A percentile compares a stretch with the other conserved stretches of the same genome.
These are phyloP conservation scores for Pelargonium citronellum DNA, from an alignment of 441 rosid species.

Conservation along the genomic window DNA sequence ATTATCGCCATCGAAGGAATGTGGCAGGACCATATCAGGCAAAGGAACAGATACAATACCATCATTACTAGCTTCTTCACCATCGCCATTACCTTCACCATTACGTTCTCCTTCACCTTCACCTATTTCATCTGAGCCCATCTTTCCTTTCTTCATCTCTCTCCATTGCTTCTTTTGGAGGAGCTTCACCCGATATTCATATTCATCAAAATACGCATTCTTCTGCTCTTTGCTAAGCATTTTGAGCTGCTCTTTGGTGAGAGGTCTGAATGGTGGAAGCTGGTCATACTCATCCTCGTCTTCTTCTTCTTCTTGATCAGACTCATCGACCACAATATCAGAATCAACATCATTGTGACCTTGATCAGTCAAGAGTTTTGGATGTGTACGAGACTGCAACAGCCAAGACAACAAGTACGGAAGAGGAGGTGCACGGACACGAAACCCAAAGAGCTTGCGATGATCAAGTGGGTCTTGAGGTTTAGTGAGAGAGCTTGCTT, in stretches of 20 bases:
- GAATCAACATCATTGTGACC: slow-evolving; percentile 75
- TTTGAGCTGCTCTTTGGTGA: slow-evolving; percentile 53
- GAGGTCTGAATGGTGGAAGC: slow-evolving; percentile 92
- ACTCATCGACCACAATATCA: slow-evolving; percentile 71
- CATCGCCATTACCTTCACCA: slow-evolving; percentile 52
- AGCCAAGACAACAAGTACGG: slow-evolving; percentile 82
- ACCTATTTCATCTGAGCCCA: slow-evolving; percentile 38
- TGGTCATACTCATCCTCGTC: slow-evolving; percentile 86
- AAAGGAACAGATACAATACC: slow-evolving; percentile 51
- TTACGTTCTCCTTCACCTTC: slow-evolving; percentile 58
- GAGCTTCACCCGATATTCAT: slow-evolving; percentile 73
- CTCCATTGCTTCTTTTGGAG: slow-evolving; percentile 73
- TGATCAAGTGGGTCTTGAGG: slow-evolving; percentile 78
- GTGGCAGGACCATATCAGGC: slow-evolving; percentile 76
- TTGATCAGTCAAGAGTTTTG: slow-evolving; percentile 63
- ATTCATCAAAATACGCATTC: slow-evolving; percentile 70
- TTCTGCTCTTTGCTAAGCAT: slow-evolving; percentile 60
- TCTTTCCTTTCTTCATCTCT: slow-evolving; percentile 67
- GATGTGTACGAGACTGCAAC: slow-evolving; percentile 84
- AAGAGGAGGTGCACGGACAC: slow-evolving; percentile 73
- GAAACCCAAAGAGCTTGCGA: slow-evolving; percentile 73
- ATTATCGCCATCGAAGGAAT: slow-evolving; percentile 69
- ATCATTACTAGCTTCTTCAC: not conserved
- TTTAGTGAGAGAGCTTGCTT: slow-evolving; percentile 68
- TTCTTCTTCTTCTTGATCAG: slow-evolving; percentile 76